Percentiles rank a stretch among this genome's conserved stretches.
phyloP scores from a whole-genome alignment of 768 basidiomycete genomes.

The Boletellus sp. region DNA sequence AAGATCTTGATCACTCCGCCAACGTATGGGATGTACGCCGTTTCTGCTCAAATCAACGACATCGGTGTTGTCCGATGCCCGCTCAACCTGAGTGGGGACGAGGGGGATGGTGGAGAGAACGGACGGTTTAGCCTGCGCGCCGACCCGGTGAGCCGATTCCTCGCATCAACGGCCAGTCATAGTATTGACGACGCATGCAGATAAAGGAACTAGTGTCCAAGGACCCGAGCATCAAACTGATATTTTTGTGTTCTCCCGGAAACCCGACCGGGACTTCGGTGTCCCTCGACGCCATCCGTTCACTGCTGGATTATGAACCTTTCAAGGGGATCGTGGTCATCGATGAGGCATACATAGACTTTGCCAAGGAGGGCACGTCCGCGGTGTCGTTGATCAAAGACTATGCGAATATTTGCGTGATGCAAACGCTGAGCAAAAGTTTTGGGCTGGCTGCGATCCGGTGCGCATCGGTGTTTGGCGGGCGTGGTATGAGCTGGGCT shows the following conservation, averaged over 20 bases:
- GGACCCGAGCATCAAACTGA: constrained; percentile 80
- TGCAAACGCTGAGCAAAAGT: constrained; percentile 95
- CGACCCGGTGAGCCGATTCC: constrained; percentile 55
- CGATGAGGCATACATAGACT: constrained; percentile 98
- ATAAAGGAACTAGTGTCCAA: constrained; percentile 64
- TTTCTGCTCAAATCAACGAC: constrained; percentile 95
- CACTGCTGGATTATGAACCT: constrained; percentile 68
- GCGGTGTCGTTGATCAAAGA: constrained; percentile 70
- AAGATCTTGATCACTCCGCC: constrained; percentile 89
- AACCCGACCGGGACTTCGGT: constrained; percentile 93
- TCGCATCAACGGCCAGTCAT: neutral
- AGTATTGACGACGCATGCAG: too few relatives aligned
- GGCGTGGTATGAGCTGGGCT: neutral
- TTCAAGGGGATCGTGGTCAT: constrained; percentile 93
- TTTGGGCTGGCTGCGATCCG: constrained; percentile 95
- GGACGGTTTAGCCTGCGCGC: constrained; percentile 74
- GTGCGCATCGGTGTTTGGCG: constrained; percentile 39
- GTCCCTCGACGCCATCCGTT: constrained; percentile 61
- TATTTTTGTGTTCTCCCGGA: constrained; percentile 95
- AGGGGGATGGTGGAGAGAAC: constrained; percentile 63
- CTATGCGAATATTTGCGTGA: constrained; percentile 88
- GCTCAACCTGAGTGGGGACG: constrained; percentile 56
- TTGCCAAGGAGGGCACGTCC: constrained; percentile 58
- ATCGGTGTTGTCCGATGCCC: constrained; percentile 75
- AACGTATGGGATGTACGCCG: constrained; percentile 97